Evolutionary conservation across 1,284 basidiomycete genomes (phyloP).

Genomic region (Wolfiporia cocos): DNA sequence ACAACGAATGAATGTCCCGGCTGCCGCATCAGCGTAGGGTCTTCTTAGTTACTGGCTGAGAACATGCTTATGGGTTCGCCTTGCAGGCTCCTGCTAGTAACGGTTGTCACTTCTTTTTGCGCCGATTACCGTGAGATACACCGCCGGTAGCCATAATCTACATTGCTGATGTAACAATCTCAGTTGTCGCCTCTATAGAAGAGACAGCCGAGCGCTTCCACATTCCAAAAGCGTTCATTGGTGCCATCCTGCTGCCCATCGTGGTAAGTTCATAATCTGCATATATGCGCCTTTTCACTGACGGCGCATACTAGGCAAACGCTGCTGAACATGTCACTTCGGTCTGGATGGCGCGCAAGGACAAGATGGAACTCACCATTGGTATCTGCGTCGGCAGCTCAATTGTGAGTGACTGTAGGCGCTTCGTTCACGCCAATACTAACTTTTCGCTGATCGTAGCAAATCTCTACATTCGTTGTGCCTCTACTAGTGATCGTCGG

Average conservation of each 20-base stretch:
- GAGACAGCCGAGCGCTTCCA: constrained; percentile 77
- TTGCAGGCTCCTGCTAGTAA: constrained; percentile 55
- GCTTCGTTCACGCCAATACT: background rate
- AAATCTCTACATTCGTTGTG: constrained; percentile 87
- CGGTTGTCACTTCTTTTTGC: constrained; percentile 80
- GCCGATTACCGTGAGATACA: constrained; percentile 65
- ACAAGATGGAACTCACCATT: constrained; percentile 83
- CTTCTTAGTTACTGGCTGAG: background rate
- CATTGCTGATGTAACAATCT: background rate
- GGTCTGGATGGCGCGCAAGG: constrained; percentile 89
- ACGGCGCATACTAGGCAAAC: constrained; percentile 67
- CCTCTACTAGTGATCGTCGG: constrained; percentile 81
- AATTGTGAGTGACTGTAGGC: constrained; percentile 50
- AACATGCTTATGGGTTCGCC: background rate
- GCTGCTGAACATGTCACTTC: constrained; percentile 80
- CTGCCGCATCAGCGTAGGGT: constrained; percentile 54
- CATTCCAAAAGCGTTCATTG: constrained; percentile 82
- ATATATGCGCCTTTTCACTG: too few species aligned
- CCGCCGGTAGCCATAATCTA: background rate
- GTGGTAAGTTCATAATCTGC: too few species aligned
- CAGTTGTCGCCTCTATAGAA: constrained; percentile 87
- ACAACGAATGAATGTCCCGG: constrained; percentile 61
- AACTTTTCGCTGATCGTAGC: constrained; percentile 35
- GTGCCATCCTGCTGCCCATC: constrained; percentile 67
- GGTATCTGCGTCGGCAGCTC: constrained; percentile 88